Conservation (phyloP, 208 protist species). For the Phytomonas francai region DNA sequence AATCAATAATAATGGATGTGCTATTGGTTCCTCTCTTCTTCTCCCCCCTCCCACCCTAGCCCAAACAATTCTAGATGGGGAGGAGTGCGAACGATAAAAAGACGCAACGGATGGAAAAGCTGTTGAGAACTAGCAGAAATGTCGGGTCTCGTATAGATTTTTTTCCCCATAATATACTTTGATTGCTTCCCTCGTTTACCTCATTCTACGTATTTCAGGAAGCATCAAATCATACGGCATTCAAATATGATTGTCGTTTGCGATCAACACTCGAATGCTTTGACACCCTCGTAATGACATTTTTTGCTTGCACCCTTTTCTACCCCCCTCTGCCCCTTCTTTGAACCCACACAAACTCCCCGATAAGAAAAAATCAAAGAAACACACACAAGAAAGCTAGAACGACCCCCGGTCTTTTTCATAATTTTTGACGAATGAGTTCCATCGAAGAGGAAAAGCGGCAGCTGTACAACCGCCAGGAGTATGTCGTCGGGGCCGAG, state of each 20-base stretch:
- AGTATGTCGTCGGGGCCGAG: constrained; percentile 88
- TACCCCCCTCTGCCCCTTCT: too few species aligned
- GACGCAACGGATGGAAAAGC: background rate
- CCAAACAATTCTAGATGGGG: background rate
- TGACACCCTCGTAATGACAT: background rate
- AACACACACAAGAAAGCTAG: background rate
- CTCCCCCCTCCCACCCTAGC: too few species aligned
- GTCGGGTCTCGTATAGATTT: constrained; percentile 1
- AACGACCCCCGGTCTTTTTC: too few species aligned
- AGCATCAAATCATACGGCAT: background rate
- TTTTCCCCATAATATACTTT: constrained; percentile 10
- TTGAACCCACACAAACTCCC: too few species aligned
- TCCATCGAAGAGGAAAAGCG: constrained; percentile 52
- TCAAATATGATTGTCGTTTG: constrained; percentile 16
- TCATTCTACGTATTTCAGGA: background rate
- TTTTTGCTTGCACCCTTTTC: background rate
- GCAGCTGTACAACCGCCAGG: constrained; percentile 90
- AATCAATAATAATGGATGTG: background rate
- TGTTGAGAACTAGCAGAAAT: background rate
- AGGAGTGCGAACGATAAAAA: background rate
- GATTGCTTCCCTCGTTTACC: background rate
- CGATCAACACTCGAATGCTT: constrained; percentile 3
- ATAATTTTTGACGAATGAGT: too few species aligned
- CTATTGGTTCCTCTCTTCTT: background rate
- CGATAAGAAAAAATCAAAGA: constrained; percentile 9